Evolutionary conservation across 169 alveolate species (phyloP).

Genomic region (Plasmodium knowlesi): DNA sequence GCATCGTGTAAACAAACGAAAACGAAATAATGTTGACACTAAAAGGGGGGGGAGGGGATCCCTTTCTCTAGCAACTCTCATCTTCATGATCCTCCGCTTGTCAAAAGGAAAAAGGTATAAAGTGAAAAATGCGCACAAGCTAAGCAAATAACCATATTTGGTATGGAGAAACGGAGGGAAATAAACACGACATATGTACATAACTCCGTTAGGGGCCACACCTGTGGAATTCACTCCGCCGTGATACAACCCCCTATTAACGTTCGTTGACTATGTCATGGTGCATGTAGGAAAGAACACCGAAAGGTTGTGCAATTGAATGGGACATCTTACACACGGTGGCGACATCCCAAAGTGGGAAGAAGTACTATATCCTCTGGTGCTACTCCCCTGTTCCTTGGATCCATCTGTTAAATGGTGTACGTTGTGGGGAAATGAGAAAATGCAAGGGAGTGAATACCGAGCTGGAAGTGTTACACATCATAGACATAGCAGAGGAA

Average conservation of each 20-base stretch:
- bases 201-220: background rate
- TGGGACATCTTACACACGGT: background rate
- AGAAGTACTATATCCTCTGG: background rate
- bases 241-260: background rate
- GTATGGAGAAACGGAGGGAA: background rate
- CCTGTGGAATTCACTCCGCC: background rate
- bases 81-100: background rate
- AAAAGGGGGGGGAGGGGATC: background rate
- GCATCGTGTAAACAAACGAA: background rate
- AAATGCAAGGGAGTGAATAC: background rate
- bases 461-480: background rate
- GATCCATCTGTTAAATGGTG: background rate
- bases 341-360: background rate
- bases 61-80: background rate
- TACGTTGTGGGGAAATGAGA: background rate
- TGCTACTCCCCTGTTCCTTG: background rate
- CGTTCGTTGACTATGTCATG: too few relatives aligned
- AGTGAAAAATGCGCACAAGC: background rate
- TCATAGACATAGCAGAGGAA: background rate
- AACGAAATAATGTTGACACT: too few relatives aligned
- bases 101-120: background rate
- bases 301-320: background rate
- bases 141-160: too few relatives aligned
- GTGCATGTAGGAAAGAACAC: background rate
- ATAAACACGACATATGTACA: background rate